Conservation (phyloP, 164 flowering plant species). For the Vitis cinerea region DNA sequence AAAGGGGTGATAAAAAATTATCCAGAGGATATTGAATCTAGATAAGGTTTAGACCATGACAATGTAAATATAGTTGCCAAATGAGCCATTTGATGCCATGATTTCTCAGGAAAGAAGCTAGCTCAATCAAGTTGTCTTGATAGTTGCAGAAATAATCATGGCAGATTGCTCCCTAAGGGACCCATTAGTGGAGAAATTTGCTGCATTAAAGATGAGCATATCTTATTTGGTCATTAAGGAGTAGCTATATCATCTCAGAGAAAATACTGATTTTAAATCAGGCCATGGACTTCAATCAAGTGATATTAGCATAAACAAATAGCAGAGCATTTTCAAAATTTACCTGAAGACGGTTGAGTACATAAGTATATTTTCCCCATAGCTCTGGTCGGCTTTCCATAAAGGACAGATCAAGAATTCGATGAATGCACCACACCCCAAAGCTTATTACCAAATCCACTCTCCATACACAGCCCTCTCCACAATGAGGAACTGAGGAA, state of each 20-base stretch:
- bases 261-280: background rate
- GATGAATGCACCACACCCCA: constrained; percentile 96
- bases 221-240: background rate
- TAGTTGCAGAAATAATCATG: background rate
- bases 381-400: constrained; percentile 99
- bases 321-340: background rate
- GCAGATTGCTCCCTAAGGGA: background rate
- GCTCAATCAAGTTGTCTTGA: too few relatives aligned
- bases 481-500: constrained; percentile 73
- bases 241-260: too few relatives aligned
- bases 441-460: constrained; percentile 76
- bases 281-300: background rate
- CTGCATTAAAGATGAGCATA: background rate
- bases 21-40: too few relatives aligned
- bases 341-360: constrained; percentile 98
- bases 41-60: too few relatives aligned
- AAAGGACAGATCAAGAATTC: constrained; percentile 84
- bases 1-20: too few relatives aligned
- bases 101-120: too few relatives aligned
- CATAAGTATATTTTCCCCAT: constrained; percentile 98
- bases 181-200: background rate
- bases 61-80: too few relatives aligned
- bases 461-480: constrained; percentile 85
- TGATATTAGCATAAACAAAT: background rate
- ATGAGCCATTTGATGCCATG: too few relatives aligned